Percentiles rank a stretch among this genome's conserved stretches.
Conservation (phyloP, 495 filamentous ascomycete species). For the Clohesyomyces aquaticus region DNA sequence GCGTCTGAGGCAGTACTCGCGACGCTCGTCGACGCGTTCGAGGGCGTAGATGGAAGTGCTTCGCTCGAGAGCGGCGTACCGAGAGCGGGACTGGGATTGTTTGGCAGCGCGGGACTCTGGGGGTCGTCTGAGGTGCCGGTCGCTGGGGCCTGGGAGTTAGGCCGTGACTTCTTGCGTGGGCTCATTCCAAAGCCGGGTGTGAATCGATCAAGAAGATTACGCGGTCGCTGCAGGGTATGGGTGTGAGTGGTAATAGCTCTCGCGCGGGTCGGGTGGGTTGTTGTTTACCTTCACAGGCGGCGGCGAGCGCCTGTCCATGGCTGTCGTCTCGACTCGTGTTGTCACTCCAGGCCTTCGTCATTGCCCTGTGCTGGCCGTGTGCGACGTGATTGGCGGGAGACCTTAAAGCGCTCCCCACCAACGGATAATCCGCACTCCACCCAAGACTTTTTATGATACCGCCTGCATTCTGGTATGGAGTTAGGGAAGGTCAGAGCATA, state of each 20-base stretch:
- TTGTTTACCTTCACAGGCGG: constrained; percentile 11
- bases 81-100: neutral
- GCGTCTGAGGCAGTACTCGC: neutral
- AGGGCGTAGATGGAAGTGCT: constrained; percentile 8
- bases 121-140: neutral
- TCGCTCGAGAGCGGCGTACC: constrained; percentile 9
- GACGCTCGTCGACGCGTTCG: constrained; percentile 16
- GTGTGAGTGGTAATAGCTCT: neutral
- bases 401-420: no score
- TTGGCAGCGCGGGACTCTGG: neutral
- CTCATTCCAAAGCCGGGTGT: constrained; percentile 32
- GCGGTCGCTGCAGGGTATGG: constrained; percentile 6
- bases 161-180: constrained; percentile 47
- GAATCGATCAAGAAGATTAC: constrained; percentile 14
- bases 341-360: neutral
- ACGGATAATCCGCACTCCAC: no score
- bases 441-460: no score
- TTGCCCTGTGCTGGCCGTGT: neutral
- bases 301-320: neutral
- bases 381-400: no score
- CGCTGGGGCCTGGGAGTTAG: constrained; percentile 40
- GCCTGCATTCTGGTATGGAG: no score
- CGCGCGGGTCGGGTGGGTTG: neutral
- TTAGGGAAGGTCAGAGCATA: no score
- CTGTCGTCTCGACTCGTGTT: neutral